Base-by-base conservation (phyloP, 768 basidiomycete genomes). In the Amanita muscaria region DNA sequence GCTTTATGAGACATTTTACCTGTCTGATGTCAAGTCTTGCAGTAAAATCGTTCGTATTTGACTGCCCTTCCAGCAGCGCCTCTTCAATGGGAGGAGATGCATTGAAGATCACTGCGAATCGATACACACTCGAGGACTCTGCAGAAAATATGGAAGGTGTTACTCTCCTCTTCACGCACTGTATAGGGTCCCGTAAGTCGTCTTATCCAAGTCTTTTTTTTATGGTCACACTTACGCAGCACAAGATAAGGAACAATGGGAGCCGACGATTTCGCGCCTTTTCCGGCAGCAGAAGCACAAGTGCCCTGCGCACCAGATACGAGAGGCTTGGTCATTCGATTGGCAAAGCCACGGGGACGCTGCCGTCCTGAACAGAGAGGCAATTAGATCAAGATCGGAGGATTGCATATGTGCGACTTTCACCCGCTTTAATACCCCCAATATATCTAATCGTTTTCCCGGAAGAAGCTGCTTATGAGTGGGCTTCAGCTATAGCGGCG, bases 221-320 rank as follows among this genome's bases (percentile, higher is more conserved):
- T 37, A 4, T 24, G 36, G 14, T 30, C 42, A 22, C 5, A 15
- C 8, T 33, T 12, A 10, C 24, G 41, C 27, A n/a, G 16, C 32
- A 11, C 16, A 32, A 77, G 76, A 74, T 53, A 76, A 77, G 49
- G 74, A 77, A 50, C 68, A 71, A 50, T 77, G 74, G 74, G 74
- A 76, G 46, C 69, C 73, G 1, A 62, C 64, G 3, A 65, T 77
- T 14, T 50, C 64, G 29, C 51, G 51, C 0, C 54, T 76, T 9
- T 71, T 73, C 52, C 32, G 51, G 2, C 45, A 57, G 4, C 63
- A 66, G 19, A 36, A 48, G 4, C 41, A 19, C 2, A 58, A 59
- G 47, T 39, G 37, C 22, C 37, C 43, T 18, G 27, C 34, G 2
- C 33, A 35, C 22, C 24, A 23, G 23, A 24, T 76, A 16, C 62